Evolutionary conservation across 148 eudicot species (phyloP).

Genomic region (Persicaria maculosa): DNA sequence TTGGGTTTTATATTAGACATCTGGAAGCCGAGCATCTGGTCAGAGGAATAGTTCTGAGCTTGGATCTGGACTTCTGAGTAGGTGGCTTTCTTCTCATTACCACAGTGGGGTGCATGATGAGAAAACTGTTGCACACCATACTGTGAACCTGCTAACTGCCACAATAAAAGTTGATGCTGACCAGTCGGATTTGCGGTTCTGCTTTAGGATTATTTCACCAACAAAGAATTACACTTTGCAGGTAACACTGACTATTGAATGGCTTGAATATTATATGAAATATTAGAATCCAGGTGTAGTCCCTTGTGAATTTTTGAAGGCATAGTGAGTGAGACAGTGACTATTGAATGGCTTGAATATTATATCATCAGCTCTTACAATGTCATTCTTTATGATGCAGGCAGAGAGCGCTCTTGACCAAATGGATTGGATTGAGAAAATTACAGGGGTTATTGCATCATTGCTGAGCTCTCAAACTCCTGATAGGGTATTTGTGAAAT

Average conservation of each 20-base stretch:
- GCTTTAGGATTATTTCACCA: constrained; percentile 97
- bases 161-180: constrained; percentile 98
- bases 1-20: constrained; percentile 32
- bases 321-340: background rate
- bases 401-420: constrained; percentile 98
- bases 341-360: background rate
- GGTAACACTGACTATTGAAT: constrained; percentile 32
- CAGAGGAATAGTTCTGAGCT: constrained; percentile 98
- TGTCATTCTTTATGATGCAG: constrained; percentile 35
- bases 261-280: background rate
- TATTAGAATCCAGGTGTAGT: background rate
- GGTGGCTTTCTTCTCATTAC: constrained; percentile 97
- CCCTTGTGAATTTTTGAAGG: background rate
- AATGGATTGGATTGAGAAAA: constrained; percentile 99
- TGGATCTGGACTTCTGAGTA: constrained; percentile 93
- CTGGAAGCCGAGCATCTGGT: constrained; percentile 76
- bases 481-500: constrained; percentile 61
- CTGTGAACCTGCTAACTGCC: constrained; percentile 88
- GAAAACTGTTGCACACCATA: constrained; percentile 94
- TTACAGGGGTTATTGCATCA: constrained; percentile 97
- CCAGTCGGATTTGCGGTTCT: constrained; percentile 93
- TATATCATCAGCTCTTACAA: background rate
- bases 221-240: constrained; percentile 94
- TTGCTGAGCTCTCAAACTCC: constrained; percentile 93
- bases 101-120: constrained; percentile 97